phyloP scores from a whole-genome alignment of 805 yeast genomes.

The Kluyveromyces lactis region DNA sequence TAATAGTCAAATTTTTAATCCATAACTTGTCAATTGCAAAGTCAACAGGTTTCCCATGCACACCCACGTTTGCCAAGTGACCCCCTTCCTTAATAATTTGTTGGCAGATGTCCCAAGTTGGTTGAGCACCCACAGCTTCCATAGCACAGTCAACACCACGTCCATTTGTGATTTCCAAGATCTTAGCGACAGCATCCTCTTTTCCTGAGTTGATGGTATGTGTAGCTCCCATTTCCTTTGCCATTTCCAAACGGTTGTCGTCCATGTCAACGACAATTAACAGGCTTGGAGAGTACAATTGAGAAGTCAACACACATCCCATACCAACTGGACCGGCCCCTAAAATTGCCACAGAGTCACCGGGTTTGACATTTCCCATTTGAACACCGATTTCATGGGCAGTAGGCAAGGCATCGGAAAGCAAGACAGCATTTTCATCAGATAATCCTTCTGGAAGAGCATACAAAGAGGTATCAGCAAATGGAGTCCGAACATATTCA shows the following conservation, averaged over 20 bases:
- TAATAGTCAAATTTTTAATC: conserved; percentile 36
- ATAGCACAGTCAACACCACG: conserved; percentile 53
- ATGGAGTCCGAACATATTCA: conserved; percentile 88
- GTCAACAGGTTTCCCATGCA: conserved; percentile 37
- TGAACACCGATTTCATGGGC: conserved; percentile 76
- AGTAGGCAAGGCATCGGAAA: conserved; percentile 47
- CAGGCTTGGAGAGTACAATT: conserved; percentile 41
- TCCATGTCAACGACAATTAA: conserved; percentile 49
- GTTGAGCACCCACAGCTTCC: conserved; percentile 59
- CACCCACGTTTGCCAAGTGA: conserved; percentile 58
- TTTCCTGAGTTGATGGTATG: conserved; percentile 41
- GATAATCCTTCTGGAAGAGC: conserved; percentile 74
- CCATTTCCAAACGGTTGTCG: conserved; percentile 59
- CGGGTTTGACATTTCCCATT: conserved; percentile 51
- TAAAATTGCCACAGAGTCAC: conserved; percentile 61
- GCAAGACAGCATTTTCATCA: conserved; percentile 66
- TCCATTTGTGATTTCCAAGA: conserved; percentile 25
- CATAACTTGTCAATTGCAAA: conserved; percentile 37
- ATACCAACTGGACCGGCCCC: conserved; percentile 83
- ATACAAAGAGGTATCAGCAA: conserved; percentile 73
- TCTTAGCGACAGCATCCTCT: conserved; percentile 23
- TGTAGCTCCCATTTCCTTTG: conserved; percentile 59
- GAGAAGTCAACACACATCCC: conserved; percentile 73
- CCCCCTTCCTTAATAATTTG: conserved; percentile 51
- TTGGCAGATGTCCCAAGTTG: conserved; percentile 52